Percentiles rank a stretch among this genome's conserved stretches.
Conservation (phyloP, 768 basidiomycete genomes). For the Rhizopogon sp. region DNA sequence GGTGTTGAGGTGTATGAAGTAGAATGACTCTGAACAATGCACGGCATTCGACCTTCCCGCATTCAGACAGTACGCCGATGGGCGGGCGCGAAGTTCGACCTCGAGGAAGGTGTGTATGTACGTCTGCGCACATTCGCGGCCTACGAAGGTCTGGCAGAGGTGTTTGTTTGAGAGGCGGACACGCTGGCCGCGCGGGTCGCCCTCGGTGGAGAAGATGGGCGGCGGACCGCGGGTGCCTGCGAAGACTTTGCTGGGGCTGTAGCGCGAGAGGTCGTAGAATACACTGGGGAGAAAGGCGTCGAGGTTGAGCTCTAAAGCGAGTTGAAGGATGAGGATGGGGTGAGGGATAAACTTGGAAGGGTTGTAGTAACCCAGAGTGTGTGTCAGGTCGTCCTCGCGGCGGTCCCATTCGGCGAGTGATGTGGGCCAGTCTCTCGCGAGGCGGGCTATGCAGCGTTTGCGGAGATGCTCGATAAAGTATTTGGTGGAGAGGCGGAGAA, state of each 20-base stretch:
- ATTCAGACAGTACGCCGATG: conserved; percentile 47
- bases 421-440: conserved; percentile 62
- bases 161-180: conserved; percentile 33
- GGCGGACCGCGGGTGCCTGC: conserved; percentile 39
- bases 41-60: conserved; percentile 21
- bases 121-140: conserved; percentile 61
- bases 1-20: conserved; percentile 71
- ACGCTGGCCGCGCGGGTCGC: conserved; percentile 6
- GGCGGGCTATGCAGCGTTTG: conserved; percentile 51
- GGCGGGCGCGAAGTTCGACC: conserved; percentile 46
- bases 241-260: conserved; percentile 66
- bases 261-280: conserved; percentile 70
- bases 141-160: conserved; percentile 45
- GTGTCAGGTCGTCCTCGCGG: conserved; percentile 54
- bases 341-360: conserved; percentile 59
- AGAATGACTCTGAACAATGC: conserved; percentile 63
- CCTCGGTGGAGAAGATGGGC: conserved; percentile 20
- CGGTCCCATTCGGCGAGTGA: conserved; percentile 66
- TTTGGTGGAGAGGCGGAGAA: conserved; percentile 70
- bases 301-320: conserved; percentile 61
- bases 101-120: conserved; percentile 60
- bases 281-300: conserved; percentile 60
- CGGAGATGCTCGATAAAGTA: conserved; percentile 71
- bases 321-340: conserved; percentile 65
- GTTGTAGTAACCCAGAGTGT: conserved; percentile 45